phyloP scores from a whole-genome alignment of 2,329 filamentous ascomycete species.

The Nemania abortiva region DNA sequence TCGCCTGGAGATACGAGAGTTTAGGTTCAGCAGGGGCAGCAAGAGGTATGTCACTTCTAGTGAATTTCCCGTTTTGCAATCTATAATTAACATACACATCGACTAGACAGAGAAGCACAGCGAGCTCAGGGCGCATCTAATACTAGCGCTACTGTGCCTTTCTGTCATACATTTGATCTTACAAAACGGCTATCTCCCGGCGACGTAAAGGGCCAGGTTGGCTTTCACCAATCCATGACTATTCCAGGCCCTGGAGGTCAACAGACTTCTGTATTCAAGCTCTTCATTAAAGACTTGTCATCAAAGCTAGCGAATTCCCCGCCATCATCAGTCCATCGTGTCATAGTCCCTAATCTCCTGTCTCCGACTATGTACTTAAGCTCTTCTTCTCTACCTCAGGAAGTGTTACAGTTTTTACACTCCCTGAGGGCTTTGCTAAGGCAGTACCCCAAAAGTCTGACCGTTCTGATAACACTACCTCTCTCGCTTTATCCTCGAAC shows the following conservation, averaged over 20 bases:
- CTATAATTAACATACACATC: slow-evolving; percentile 32
- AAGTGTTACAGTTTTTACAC: slow-evolving; percentile 85
- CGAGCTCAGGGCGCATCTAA: slow-evolving; percentile 39
- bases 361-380: slow-evolving; percentile 87
- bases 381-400: slow-evolving; percentile 74
- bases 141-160: slow-evolving; percentile 55
- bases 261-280: slow-evolving; percentile 67
- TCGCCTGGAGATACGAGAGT: slow-evolving; percentile 96
- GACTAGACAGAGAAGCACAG: slow-evolving; percentile 46
- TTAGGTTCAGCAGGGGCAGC: slow-evolving; percentile 76
- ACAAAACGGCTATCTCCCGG: slow-evolving; percentile 69
- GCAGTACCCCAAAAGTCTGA: slow-evolving; percentile 72
- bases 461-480: slow-evolving; percentile 81
- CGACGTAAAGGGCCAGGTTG: slow-evolving; percentile 64
- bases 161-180: slow-evolving; percentile 81
- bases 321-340: slow-evolving; percentile 76
- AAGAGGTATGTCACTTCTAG: slow-evolving; percentile 68
- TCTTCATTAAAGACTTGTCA: slow-evolving; percentile 71
- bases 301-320: slow-evolving; percentile 68
- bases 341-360: slow-evolving; percentile 86
- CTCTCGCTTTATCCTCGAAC: slow-evolving; percentile 82
- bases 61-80: slow-evolving; percentile 15
- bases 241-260: slow-evolving; percentile 39
- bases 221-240: slow-evolving; percentile 60
- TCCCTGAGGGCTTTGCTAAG: slow-evolving; percentile 80